Conservation (phyloP, 805 yeast species). For the Yarrowia sp. region DNA sequence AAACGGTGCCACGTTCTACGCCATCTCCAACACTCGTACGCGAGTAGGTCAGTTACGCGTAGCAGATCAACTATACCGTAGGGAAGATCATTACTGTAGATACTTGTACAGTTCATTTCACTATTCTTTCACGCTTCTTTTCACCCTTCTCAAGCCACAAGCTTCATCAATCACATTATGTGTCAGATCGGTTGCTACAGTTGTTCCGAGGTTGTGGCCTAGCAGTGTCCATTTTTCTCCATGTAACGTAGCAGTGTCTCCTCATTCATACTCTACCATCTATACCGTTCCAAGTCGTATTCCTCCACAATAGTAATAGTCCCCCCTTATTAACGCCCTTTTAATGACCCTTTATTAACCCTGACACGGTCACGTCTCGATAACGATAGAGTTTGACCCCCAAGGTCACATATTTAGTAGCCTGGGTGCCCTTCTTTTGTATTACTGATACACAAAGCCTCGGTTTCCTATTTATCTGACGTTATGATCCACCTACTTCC, state of each 20-base stretch:
- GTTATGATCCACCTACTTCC: conserved; percentile 30
- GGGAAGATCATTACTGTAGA: too few relatives aligned
- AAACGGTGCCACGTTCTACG: not conserved
- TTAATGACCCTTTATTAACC: conserved; percentile 14
- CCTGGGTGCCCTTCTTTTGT: not conserved
- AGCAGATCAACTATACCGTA: too few relatives aligned
- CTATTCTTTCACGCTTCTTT: too few relatives aligned
- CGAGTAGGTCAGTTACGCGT: too few relatives aligned
- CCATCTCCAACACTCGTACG: too few relatives aligned
- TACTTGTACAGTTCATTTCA: too few relatives aligned
- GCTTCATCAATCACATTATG: not conserved
- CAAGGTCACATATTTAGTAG: conserved; percentile 31
- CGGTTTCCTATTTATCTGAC: not conserved
- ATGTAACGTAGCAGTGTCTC: too few relatives aligned
- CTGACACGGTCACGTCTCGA: conserved; percentile 22
- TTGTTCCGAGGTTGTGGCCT: not conserved
- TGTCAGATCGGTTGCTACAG: conserved; percentile 2
- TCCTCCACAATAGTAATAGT: not conserved
- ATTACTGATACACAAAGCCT: too few relatives aligned
- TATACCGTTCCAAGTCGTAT: not conserved
- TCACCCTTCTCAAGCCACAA: conserved; percentile 4
- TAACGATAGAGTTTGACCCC: conserved; percentile 38
- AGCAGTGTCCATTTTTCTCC: too few relatives aligned
- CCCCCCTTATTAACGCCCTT: too few relatives aligned
- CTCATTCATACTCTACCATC: too few relatives aligned